These are phyloP conservation scores for Coelastrella sp. DNA, from an alignment of 139 green algal genomes.

Conservation along the genomic window DNA sequence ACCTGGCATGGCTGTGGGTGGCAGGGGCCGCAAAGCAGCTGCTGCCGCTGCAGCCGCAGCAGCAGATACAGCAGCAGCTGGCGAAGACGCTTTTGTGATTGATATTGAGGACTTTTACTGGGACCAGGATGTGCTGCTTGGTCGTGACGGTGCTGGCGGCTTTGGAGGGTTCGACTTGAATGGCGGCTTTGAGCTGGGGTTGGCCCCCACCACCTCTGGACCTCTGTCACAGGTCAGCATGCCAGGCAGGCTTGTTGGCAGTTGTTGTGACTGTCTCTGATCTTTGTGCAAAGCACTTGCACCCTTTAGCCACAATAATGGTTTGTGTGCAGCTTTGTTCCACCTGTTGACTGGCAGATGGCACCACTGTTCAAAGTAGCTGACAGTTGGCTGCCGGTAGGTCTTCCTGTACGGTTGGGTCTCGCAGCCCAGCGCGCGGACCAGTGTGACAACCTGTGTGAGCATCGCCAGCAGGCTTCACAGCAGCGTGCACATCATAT, in stretches of 20 bases:
- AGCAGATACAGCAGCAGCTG: not conserved
- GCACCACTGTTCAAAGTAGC: too few relatives aligned
- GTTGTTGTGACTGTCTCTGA: not conserved
- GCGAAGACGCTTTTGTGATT: not conserved
- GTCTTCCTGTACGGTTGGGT: too few relatives aligned
- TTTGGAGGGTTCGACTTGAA: not conserved
- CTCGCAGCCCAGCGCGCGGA: too few relatives aligned
- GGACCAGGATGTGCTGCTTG: constrained; percentile 39
- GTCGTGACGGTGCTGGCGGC: not conserved
- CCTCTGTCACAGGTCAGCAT: constrained; percentile 27
- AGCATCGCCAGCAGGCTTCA: too few relatives aligned
- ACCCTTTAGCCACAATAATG: too few relatives aligned
- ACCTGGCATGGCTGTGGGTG: not conserved
- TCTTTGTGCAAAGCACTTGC: too few relatives aligned
- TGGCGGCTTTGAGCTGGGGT: constrained; percentile 20
- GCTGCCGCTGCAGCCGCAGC: not conserved
- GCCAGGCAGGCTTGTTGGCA: not conserved
- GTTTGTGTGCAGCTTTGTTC: too few relatives aligned
- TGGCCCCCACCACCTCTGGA: constrained; percentile 7
- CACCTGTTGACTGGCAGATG: too few relatives aligned
- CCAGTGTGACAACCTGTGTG: too few relatives aligned
- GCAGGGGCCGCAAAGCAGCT: not conserved
- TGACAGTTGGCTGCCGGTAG: too few relatives aligned
- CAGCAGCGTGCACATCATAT: too few relatives aligned
- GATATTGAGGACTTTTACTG: constrained; percentile 27